These are phyloP conservation scores for Herpetomonas tarakana DNA, from an alignment of 208 protist species.

Conservation along the genomic window DNA sequence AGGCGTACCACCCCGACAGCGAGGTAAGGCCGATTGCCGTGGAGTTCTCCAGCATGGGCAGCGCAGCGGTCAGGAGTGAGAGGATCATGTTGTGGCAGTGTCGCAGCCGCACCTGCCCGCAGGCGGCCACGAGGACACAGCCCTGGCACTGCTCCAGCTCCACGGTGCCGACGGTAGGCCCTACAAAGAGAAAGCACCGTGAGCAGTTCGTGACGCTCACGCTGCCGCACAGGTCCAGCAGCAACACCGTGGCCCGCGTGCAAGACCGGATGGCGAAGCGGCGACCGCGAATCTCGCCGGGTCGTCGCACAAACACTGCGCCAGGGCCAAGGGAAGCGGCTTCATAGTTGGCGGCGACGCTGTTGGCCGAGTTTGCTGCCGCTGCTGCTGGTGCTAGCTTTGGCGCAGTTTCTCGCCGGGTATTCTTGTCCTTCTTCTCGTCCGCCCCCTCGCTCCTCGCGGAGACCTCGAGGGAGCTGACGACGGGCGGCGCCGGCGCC, in stretches of 20 bases:
- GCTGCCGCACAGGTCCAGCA: conserved; percentile 10
- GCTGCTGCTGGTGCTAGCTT: too few species aligned
- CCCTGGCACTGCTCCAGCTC: neutral
- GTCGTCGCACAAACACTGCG: neutral
- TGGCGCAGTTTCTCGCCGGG: neutral
- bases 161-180: conserved; percentile 1
- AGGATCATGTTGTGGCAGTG: neutral
- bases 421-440: neutral
- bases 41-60: conserved; percentile 2
- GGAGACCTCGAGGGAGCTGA: too few species aligned
- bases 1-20: neutral
- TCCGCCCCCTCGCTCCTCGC: too few species aligned
- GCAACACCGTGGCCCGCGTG: neutral
- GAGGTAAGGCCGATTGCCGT: neutral
- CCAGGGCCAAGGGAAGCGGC: neutral
- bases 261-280: conserved; percentile 3
- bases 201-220: conserved; percentile 10
- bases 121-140: conserved; percentile 1
- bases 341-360: neutral
- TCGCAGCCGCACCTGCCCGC: neutral
- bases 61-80: neutral
- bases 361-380: too few species aligned
- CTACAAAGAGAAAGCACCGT: conserved; percentile 12
- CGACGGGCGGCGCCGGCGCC: too few species aligned
- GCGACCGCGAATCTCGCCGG: neutral